Percentiles rank a stretch among this genome's conserved stretches.
Conservation (phyloP, 768 basidiomycete species). For the Hemileccinum impolitum region DNA sequence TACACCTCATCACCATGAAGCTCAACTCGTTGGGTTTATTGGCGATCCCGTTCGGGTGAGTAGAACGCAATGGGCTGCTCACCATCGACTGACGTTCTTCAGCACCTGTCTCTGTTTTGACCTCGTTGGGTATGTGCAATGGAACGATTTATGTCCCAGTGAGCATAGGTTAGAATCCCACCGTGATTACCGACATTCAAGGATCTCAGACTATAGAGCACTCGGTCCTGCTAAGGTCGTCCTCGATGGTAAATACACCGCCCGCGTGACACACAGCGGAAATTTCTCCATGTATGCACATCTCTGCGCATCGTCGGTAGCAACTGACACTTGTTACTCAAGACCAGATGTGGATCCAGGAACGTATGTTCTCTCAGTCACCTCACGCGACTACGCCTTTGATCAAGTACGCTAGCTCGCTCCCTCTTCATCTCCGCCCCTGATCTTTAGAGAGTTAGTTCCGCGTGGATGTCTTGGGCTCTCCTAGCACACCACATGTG, state of each 20-base stretch:
- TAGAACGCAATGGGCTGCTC: no score
- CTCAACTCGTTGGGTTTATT: constrained; percentile 6
- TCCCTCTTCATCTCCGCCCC: not conserved
- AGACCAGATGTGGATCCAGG: constrained; percentile 71
- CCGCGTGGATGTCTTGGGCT: constrained; percentile 58
- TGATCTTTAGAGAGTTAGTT: constrained; percentile 39
- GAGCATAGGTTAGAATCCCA: constrained; percentile 12
- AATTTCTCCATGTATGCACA: constrained; percentile 61
- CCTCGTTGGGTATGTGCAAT: constrained; percentile 58
- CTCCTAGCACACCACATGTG: constrained; percentile 46
- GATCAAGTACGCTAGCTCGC: constrained; percentile 51
- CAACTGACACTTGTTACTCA: constrained; percentile 11
- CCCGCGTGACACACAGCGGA: constrained; percentile 54
- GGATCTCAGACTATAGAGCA: constrained; percentile 28
- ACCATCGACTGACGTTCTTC: constrained; percentile 1
- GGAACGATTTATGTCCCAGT: constrained; percentile 74
- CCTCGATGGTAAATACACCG: constrained; percentile 54
- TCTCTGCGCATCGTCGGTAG: not conserved
- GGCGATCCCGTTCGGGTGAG: constrained; percentile 16
- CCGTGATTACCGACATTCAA: constrained; percentile 7
- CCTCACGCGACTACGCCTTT: constrained; percentile 64
- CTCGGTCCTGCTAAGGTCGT: constrained; percentile 58
- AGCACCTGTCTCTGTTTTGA: constrained; percentile 44
- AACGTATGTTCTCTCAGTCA: constrained; percentile 64
- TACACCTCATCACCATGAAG: constrained; percentile 13